Evolutionary conservation across 1,139 yeast species (phyloP), one percentile per base, ranked within the genome.

Genomic region (Yamadazyma kanchanaburiensis): DNA sequence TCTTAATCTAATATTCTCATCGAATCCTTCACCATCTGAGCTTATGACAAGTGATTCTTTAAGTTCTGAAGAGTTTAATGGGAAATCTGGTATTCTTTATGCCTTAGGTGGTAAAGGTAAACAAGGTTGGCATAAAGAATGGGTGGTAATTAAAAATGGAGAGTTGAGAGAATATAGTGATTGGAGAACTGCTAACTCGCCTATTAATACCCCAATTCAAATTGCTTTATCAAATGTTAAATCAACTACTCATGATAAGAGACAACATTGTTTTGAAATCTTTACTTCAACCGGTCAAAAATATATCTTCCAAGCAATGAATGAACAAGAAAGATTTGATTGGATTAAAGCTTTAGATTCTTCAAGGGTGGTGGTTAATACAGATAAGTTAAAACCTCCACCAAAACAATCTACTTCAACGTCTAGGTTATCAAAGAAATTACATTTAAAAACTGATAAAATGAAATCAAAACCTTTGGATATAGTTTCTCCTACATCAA

Each of bases 121-220:
- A 43, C 77, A 74, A 19, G 85, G 86, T 3, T 87, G 95, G 96
- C 95, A 87, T 54, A 86, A 86, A 48, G 89, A 83, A 54, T 85
- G 95, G 94, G 86, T 87, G 1, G 87, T 80, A 0, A 61, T 86
- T 30, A 72, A 73, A 12, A 74, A 75, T 12, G 91, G 94, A 1
- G 73, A 70, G 38, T 60, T 86, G 22, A 68, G 70, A 30, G 95
- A 86, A 49, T 86, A 75, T 51, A 70, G 85, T 25, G 89, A 85
- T 54, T 86, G 95, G 95, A 73, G 89, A 48, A 80, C 72, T 36
- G 87, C 88, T 28, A 60, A 67, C 9, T 74, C 70, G 15, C 71
- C 80, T 11, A 78, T 84, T 33, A 75, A 77, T 40, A 71, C 70
- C 12, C 94, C 95, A 2, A 76, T 87, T 12, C 86, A 83, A 40